Conservation (phyloP, 495 filamentous ascomycete species). For the Alectoria sarmentosa region DNA sequence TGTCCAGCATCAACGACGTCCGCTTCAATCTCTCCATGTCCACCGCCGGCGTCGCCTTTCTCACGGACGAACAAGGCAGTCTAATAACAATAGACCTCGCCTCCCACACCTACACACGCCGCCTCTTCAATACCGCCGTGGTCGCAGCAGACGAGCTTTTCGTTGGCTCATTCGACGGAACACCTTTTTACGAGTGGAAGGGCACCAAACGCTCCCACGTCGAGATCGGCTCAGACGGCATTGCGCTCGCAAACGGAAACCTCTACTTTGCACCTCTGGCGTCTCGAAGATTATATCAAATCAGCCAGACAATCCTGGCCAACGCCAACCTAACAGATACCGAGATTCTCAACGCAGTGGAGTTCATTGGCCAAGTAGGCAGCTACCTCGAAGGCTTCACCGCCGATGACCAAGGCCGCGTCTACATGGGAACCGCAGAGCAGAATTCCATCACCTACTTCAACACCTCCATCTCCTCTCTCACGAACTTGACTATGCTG, state of each 20-base stretch:
- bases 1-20: conserved; percentile 2
- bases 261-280: conserved; percentile 5
- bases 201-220: not conserved
- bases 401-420: conserved; percentile 1
- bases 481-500: not conserved
- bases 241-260: conserved; percentile 1
- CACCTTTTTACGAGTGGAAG: conserved; percentile 1
- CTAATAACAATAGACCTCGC: not conserved
- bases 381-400: conserved; percentile 4
- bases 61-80: conserved; percentile 5
- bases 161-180: conserved; percentile 4
- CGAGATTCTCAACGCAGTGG: conserved; percentile 5
- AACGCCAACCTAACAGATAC: not conserved
- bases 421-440: conserved; percentile 3
- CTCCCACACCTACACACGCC: not conserved
- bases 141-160: not conserved
- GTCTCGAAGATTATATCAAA: conserved; percentile 4
- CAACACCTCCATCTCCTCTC: not conserved
- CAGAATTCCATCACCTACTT: conserved; percentile 7
- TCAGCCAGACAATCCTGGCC: not conserved
- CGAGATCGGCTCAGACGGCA: conserved; percentile 3
- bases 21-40: conserved; percentile 7
- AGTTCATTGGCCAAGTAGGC: conserved; percentile 1
- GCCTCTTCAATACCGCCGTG: conserved; percentile 7
- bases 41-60: conserved; percentile 6